phyloP scores from a whole-genome alignment of 345 rosid species.

The Eucalyptus curtisii region DNA sequence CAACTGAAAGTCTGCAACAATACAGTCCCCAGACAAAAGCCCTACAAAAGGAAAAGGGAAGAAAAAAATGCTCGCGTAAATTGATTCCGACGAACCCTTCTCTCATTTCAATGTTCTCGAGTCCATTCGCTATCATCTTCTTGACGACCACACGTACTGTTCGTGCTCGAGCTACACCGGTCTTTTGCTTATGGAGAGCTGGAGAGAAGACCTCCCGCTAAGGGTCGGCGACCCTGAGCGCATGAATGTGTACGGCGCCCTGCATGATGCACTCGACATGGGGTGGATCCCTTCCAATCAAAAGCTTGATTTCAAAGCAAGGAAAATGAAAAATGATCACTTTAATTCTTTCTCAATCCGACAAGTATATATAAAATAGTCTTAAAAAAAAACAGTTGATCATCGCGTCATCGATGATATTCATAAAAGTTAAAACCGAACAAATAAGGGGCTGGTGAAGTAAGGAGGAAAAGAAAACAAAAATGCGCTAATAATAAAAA shows the following conservation, averaged over 20 bases:
- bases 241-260: no score
- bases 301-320: no score
- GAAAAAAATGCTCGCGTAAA: not conserved
- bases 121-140: not conserved
- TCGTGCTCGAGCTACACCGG: not conserved
- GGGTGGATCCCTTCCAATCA: no score
- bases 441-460: not conserved
- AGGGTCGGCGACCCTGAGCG: not conserved
- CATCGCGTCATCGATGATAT: no score
- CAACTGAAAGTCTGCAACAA: not conserved
- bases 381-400: no score
- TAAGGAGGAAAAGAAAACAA: no score
- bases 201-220: not conserved
- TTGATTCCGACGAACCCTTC: no score
- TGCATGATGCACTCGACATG: no score
- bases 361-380: no score
- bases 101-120: not conserved
- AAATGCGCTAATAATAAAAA: conserved; percentile 4
- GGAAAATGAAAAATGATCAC: no score
- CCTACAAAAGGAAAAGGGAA: not conserved
- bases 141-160: not conserved
- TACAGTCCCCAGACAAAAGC: not conserved
- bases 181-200: not conserved
- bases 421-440: no score
- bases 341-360: no score